Evolutionary conservation across 148 eudicot genomes (phyloP).

Genomic region (Camellia japonica): DNA sequence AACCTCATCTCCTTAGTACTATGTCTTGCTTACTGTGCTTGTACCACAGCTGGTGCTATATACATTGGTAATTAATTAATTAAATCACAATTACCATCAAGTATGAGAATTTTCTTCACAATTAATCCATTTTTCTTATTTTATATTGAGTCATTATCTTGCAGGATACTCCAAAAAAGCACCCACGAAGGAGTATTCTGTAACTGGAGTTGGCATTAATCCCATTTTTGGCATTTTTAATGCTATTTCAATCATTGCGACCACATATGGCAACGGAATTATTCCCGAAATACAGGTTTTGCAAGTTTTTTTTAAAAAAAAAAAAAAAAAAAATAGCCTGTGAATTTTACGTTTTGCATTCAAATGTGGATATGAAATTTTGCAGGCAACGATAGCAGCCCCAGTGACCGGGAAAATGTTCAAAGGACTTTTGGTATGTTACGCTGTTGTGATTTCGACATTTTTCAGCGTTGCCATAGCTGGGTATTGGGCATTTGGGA

Average conservation of each 20-base stretch:
- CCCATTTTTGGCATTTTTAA: slow-evolving; percentile 52
- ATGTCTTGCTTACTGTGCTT: no score
- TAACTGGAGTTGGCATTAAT: slow-evolving; percentile 34
- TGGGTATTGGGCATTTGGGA: slow-evolving; percentile 85
- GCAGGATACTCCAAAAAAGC: no score
- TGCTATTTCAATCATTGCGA: slow-evolving; percentile 64
- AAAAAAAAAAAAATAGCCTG: no score
- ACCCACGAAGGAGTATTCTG: slow-evolving; percentile 46
- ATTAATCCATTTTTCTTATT: no score
- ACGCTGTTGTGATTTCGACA: slow-evolving; percentile 47
- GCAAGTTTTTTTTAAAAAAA: no score
- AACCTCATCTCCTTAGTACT: no score
- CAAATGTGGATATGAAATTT: not conserved
- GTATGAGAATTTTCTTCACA: no score
- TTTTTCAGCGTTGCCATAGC: slow-evolving; percentile 67
- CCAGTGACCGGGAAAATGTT: slow-evolving; percentile 88
- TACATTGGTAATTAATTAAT: no score
- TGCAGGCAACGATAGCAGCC: slow-evolving; percentile 68
- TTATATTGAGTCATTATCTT: no score
- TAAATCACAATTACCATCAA: no score
- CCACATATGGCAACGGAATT: slow-evolving; percentile 73
- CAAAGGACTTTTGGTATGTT: slow-evolving; percentile 63
- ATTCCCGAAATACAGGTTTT: slow-evolving; percentile 75
- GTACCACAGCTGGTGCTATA: no score
- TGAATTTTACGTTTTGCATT: not conserved